Conservation (phyloP, 345 rosid genomes). For the Cardamine chenopodiifolia region DNA sequence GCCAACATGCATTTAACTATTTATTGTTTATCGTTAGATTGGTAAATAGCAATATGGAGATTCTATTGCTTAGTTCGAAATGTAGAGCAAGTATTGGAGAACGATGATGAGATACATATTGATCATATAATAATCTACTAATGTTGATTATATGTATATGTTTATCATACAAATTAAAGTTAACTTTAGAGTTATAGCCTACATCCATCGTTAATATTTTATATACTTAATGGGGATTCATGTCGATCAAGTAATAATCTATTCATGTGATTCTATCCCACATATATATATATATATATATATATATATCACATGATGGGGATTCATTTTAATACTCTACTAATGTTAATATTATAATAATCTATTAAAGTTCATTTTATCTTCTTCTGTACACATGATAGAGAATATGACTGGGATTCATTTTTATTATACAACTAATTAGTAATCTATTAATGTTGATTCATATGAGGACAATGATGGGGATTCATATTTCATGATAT, state of each 20-base stretch:
- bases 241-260: constrained; percentile 18
- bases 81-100: background rate
- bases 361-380: constrained; percentile 17
- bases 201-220: constrained; percentile 1
- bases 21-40: constrained; percentile 9
- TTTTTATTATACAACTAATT: background rate
- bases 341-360: background rate
- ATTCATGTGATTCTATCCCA: constrained; percentile 12
- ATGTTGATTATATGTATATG: background rate
- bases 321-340: background rate
- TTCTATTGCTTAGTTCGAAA: constrained; percentile 19
- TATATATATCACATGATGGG: constrained; percentile 17
- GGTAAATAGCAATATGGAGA: constrained; percentile 25
- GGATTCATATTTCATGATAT: constrained; percentile 9
- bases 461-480: constrained; percentile 23
- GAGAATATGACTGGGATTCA: constrained; percentile 11
- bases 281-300: constrained; percentile 25
- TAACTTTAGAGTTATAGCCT: background rate
- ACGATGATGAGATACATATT: constrained; percentile 29
- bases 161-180: background rate
- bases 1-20: constrained; percentile 28
- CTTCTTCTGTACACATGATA: background rate
- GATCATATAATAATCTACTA: constrained; percentile 20
- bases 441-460: constrained; percentile 1
- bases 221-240: constrained; percentile 5